Evolutionary conservation across 179 eudicot species (phyloP), one percentile per base, ranked within the genome.

Genomic region (Carnegiea gigantea): DNA sequence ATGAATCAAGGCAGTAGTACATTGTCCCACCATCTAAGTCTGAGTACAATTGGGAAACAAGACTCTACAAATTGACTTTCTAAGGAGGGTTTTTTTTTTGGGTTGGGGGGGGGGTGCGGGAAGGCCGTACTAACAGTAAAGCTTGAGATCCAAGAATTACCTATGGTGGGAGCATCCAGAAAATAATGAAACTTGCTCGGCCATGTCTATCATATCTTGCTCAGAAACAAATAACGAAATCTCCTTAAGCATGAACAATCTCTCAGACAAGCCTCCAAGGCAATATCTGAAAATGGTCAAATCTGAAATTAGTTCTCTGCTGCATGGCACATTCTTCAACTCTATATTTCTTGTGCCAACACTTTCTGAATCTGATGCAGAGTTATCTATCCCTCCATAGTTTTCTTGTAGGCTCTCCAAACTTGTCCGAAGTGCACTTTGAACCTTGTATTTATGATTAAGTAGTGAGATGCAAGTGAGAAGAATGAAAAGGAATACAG

Each of bases 131-230:
- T 38, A 20, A 70, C 11, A 10, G 72, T 73, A 70, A 77, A 62
- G 44, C 17, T 6, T 49, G 51, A 72, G 60, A 49, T 60, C 23
- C 70, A 77, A 78, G 64, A 23, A 76, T 18, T 91, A 96, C 99
- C 98, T 85, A 85, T 96, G 99, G 82, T 95, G 99, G 70, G 83
- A 85, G 86, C 99, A 96, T 75, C 98, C 96, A 57, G 95, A 85
- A 78, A 86, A 93, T 67, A 90, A 78, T 46, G 95, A 89, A 77
- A 96, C 93, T 86, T 91, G 93, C 79, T 88, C 88, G 9, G 95
- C 98, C 83, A 96, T 90, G 76, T 88, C 87, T 13, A 43, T 78
- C 20, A 92, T 87, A 54, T 91, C 92, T 78, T 88, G 82, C 81
- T 87, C 90, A 24, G 90, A 86, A 82, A 86, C 89, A 79, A 74